Conservation (phyloP, 495 filamentous ascomycete species). For the Hyaloscypha bicolor region DNA sequence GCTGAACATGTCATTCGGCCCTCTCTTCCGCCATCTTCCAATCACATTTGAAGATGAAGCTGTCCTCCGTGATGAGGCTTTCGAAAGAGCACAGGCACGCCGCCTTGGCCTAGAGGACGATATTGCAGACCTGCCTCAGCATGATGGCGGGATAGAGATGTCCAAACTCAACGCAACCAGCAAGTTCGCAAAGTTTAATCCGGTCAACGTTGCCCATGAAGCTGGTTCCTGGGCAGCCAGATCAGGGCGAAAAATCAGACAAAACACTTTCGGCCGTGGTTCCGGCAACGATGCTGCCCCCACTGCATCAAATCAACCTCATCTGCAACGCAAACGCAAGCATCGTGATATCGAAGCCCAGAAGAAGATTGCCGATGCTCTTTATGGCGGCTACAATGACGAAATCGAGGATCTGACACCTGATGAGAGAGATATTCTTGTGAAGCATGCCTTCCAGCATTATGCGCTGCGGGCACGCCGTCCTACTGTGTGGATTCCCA, state of each 20-base stretch:
- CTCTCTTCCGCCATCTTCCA: slow-evolving; percentile 85
- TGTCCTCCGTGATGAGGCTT: slow-evolving; percentile 83
- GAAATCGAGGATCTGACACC: slow-evolving; percentile 94
- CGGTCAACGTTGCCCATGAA: slow-evolving; percentile 47
- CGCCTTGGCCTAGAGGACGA: slow-evolving; percentile 51
- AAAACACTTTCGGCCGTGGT: slow-evolving; percentile 33
- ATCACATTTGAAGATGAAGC: slow-evolving; percentile 97
- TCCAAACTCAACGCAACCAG: slow-evolving; percentile 27
- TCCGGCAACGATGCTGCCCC: slow-evolving; percentile 43
- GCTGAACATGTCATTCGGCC: slow-evolving; percentile 82
- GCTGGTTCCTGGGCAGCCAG: slow-evolving; percentile 50
- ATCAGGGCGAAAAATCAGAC: slow-evolving; percentile 17
- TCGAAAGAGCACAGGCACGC: slow-evolving; percentile 73
- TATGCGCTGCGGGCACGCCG: slow-evolving; percentile 81
- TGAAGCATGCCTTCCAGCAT: slow-evolving; percentile 89
- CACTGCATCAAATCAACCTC: slow-evolving; percentile 38
- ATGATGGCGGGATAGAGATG: slow-evolving; percentile 61
- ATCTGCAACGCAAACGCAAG: slow-evolving; percentile 38
- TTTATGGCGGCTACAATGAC: slow-evolving; percentile 86
- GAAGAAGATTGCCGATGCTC: slow-evolving; percentile 68
- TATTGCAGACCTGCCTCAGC: background rate
- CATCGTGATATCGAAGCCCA: slow-evolving; percentile 65
- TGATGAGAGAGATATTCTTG: slow-evolving; percentile 84
- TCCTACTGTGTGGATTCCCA: slow-evolving; percentile 92
- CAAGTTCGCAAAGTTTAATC: slow-evolving; percentile 40